These are phyloP conservation scores for Trypanosoma platydactyli DNA, from an alignment of 208 protist species.

Conservation along the genomic window DNA sequence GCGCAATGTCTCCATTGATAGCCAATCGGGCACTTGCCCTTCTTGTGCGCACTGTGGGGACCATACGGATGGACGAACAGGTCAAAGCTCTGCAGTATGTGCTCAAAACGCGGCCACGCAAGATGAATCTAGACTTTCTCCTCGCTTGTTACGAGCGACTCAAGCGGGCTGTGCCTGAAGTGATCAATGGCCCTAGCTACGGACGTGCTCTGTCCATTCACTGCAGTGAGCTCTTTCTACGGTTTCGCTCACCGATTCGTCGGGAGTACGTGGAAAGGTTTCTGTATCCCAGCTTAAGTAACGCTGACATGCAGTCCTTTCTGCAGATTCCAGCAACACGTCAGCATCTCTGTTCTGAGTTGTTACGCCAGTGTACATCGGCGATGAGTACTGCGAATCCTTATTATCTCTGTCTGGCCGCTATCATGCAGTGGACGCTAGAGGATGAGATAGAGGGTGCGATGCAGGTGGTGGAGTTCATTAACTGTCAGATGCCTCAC, in stretches of 20 bases:
- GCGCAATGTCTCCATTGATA: conserved; percentile 68
- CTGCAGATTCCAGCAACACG: conserved; percentile 69
- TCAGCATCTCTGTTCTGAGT: conserved; percentile 66
- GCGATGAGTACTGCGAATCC: conserved; percentile 70
- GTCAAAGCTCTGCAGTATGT: conserved; percentile 79
- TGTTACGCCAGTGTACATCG: conserved; percentile 78
- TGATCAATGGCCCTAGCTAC: conserved; percentile 65
- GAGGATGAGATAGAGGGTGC: conserved; percentile 82
- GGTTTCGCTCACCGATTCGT: conserved; percentile 88
- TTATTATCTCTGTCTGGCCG: conserved; percentile 89
- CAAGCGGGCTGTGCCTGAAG: conserved; percentile 67
- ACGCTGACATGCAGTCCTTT: conserved; percentile 73
- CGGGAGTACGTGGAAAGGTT: conserved; percentile 89
- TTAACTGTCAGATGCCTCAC: conserved; percentile 89
- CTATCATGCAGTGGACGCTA: conserved; percentile 73
- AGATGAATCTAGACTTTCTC: conserved; percentile 88
- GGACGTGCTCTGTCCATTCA: conserved; percentile 82
- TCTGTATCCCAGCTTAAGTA: conserved; percentile 84
- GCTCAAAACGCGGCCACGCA: conserved; percentile 64
- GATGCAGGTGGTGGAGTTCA: conserved; percentile 73
- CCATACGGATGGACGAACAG: conserved; percentile 79
- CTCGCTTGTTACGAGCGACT: conserved; percentile 89
- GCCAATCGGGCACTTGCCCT: conserved; percentile 79
- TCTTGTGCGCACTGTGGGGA: conserved; percentile 68
- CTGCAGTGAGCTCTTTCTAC: conserved; percentile 87